A percentile compares a stretch with the other conserved stretches of the same genome.
Conservation (phyloP, 2,329 filamentous ascomycete genomes). For the Alternaria incomplexa region DNA sequence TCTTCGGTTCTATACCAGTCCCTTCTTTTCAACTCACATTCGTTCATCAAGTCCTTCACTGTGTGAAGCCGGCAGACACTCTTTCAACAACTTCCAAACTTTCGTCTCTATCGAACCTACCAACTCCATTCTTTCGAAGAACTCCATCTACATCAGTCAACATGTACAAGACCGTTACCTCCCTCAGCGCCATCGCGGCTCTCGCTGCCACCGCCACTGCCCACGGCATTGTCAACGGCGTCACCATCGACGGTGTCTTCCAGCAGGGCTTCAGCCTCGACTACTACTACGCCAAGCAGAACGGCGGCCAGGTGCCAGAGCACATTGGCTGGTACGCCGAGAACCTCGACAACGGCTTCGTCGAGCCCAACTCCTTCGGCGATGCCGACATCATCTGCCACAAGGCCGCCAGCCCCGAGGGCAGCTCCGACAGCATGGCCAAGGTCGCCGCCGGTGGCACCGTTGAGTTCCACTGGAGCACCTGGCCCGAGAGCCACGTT, state of each 20-base stretch:
- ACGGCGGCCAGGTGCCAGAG: constrained; percentile 34
- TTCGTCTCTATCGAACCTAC: constrained; percentile 28
- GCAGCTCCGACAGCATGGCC: constrained; percentile 51
- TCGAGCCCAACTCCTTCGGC: constrained; percentile 36
- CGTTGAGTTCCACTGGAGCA: constrained; percentile 61
- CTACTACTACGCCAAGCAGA: constrained; percentile 47
- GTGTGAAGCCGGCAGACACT: constrained; percentile 43
- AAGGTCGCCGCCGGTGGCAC: constrained; percentile 66
- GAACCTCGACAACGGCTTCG: constrained; percentile 47
- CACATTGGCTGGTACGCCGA: constrained; percentile 54
- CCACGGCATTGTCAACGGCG: constrained; percentile 55
- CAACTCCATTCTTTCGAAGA: constrained; percentile 18
- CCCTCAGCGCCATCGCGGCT: constrained; percentile 37
- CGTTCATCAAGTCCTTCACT: constrained; percentile 38
- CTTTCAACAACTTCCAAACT: constrained; percentile 28
- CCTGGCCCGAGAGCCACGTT: constrained; percentile 46
- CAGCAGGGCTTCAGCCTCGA: constrained; percentile 54
- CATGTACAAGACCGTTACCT: constrained; percentile 39
- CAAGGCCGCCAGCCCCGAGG: constrained; percentile 57
- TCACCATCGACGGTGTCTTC: constrained; percentile 56
- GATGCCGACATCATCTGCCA: constrained; percentile 65
- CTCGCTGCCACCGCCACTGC: constrained; percentile 52
- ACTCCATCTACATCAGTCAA: constrained; percentile 15
- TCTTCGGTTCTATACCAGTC: constrained; percentile 32
- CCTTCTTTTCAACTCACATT: constrained; percentile 38